Evolutionary conservation across 306 rosid genomes (phyloP).

Genomic region (Castanea mollissima): DNA sequence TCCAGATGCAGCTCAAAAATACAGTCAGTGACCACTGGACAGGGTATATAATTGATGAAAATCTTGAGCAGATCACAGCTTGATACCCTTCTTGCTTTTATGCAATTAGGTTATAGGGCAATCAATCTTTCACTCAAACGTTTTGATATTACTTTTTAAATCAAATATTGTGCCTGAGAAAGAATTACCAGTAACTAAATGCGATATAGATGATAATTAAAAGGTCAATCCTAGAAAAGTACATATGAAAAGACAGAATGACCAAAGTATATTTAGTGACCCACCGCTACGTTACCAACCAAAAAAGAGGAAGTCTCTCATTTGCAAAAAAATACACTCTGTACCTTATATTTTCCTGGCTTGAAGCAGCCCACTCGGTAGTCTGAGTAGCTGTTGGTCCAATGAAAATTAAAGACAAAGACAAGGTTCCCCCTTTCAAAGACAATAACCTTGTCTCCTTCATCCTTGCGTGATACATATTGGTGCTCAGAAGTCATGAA

Average conservation of each 20-base stretch:
- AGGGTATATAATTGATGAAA: not conserved
- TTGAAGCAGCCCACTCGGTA: constrained; percentile 76
- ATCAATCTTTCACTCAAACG: not conserved
- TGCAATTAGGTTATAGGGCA: not conserved
- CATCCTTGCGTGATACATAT: constrained; percentile 77
- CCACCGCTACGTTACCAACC: not conserved
- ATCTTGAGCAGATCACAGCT: not conserved
- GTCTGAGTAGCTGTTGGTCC: constrained; percentile 83
- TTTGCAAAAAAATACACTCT: constrained; percentile 5
- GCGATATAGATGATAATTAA: not conserved
- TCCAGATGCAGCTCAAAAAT: not conserved
- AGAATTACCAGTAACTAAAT: not conserved
- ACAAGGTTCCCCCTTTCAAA: constrained; percentile 83
- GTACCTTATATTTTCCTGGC: constrained; percentile 94
- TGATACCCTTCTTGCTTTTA: not conserved
- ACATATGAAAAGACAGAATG: not conserved
- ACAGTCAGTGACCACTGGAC: too few relatives aligned
- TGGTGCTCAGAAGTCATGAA: constrained; percentile 92
- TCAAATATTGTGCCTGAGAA: not conserved
- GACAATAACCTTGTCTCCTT: constrained; percentile 65
- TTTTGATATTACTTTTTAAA: not conserved
- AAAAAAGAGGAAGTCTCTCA: not conserved
- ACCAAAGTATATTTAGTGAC: not conserved
- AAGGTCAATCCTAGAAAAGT: not conserved
- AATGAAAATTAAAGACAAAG: constrained; percentile 94